Evolutionary conservation across 2,329 filamentous ascomycete species (phyloP).

Genomic region (Torrubiellomyces zombiae): DNA sequence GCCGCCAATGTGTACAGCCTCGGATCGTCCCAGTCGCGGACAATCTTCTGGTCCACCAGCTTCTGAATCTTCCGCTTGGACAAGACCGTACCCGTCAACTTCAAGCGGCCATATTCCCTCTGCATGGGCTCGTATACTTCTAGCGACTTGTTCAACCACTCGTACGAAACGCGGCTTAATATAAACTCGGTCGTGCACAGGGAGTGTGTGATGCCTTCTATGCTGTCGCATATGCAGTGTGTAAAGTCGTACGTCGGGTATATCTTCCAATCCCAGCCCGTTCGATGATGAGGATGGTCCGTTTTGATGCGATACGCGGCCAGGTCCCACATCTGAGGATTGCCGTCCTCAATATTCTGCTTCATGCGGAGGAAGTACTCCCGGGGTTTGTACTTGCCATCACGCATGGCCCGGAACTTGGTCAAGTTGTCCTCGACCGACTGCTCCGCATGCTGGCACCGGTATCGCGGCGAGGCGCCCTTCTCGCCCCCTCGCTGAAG

Average conservation of each 20-base stretch:
- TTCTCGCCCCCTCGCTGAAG: conserved; percentile 68
- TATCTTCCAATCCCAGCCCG: conserved; percentile 73
- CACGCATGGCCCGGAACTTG: conserved; percentile 80
- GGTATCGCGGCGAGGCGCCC: conserved; percentile 51
- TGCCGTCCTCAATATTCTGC: conserved; percentile 66
- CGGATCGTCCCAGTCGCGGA: conserved; percentile 83
- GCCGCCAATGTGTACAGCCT: conserved; percentile 76
- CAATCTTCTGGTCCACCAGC: conserved; percentile 60
- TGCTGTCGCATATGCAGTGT: conserved; percentile 80
- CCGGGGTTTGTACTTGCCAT: conserved; percentile 75
- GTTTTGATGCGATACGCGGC: conserved; percentile 76
- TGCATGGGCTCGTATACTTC: conserved; percentile 88
- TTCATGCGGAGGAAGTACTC: conserved; percentile 87
- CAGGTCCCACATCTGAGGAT: conserved; percentile 94
- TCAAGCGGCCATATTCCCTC: conserved; percentile 53
- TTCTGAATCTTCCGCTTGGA: conserved; percentile 73
- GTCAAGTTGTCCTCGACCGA: conserved; percentile 57
- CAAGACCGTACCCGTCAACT: conserved; percentile 69
- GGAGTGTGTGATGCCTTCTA: conserved; percentile 82
- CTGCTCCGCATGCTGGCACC: conserved; percentile 65
- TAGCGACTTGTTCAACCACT: conserved; percentile 70
- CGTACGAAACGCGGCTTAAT: conserved; percentile 70
- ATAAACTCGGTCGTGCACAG: conserved; percentile 90
- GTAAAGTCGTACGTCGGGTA: conserved; percentile 93
- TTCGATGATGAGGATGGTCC: conserved; percentile 55